Conservation (phyloP, 176 grass and related monocot genomes). For the Areca catechu region DNA sequence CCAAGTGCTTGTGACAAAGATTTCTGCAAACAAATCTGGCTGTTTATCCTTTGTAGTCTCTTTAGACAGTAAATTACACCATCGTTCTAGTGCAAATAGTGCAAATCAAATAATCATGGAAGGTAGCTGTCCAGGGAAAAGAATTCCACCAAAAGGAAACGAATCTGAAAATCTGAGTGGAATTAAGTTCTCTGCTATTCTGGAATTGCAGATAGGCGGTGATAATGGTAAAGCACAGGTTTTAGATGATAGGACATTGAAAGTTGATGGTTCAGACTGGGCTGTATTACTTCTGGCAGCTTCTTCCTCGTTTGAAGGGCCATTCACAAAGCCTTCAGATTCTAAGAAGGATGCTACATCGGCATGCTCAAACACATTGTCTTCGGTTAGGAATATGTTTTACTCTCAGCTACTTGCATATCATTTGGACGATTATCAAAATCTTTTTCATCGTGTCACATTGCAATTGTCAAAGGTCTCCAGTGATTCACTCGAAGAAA, state of each 20-base stretch:
- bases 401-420: slow-evolving; percentile 60
- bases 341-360: slow-evolving; percentile 50
- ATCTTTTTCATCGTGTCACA: slow-evolving; percentile 65
- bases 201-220: slow-evolving; percentile 39
- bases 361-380: slow-evolving; percentile 33
- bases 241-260: slow-evolving; percentile 48
- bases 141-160: slow-evolving; percentile 22
- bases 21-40: slow-evolving; percentile 55
- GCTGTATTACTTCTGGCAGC: slow-evolving; percentile 64
- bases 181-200: slow-evolving; percentile 70
- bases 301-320: slow-evolving; percentile 68
- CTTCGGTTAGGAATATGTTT: slow-evolving; percentile 43
- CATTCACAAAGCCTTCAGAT: slow-evolving; percentile 57
- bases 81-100: slow-evolving; percentile 36
- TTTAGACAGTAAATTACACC: slow-evolving; percentile 41
- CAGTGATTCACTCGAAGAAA: slow-evolving; percentile 15
- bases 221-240: slow-evolving; percentile 28
- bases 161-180: slow-evolving; percentile 28
- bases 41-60: slow-evolving; percentile 48
- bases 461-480: slow-evolving; percentile 54
- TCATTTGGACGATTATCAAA: slow-evolving; percentile 84
- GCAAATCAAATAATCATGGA: slow-evolving; percentile 66
- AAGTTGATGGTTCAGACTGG: slow-evolving; percentile 65
- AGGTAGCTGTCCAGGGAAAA: slow-evolving; percentile 56
- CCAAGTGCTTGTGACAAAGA: slow-evolving; percentile 56